These are phyloP conservation scores for Podaxis sp. DNA, from an alignment of 768 basidiomycete genomes.

Conservation along the genomic window DNA sequence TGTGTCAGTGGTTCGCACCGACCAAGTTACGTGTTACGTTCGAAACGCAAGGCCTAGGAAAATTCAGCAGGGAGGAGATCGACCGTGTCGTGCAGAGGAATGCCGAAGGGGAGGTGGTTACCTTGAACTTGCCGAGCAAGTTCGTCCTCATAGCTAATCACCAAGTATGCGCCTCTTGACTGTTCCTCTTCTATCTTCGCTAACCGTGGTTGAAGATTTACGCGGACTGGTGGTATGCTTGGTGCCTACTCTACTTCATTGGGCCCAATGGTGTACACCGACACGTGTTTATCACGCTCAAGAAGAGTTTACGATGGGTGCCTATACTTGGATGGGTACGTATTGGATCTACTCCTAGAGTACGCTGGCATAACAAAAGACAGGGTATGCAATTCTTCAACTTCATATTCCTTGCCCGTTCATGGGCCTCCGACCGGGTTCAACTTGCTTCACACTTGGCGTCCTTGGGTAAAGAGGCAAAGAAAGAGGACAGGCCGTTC, in stretches of 20 bases:
- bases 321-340: conserved; percentile 89
- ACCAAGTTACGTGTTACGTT: conserved; percentile 72
- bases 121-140: conserved; percentile 73
- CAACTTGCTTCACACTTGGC: conserved; percentile 67
- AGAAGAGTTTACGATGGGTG: conserved; percentile 82
- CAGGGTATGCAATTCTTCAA: conserved; percentile 93
- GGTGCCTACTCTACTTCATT: conserved; percentile 77
- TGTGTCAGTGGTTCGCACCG: conserved; percentile 82
- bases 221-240: conserved; percentile 87
- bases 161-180: conserved; percentile 53
- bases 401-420: conserved; percentile 91
- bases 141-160: conserved; percentile 91
- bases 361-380: conserved; percentile 6
- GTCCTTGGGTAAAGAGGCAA: conserved; percentile 66
- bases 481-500: conserved; percentile 67
- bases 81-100: conserved; percentile 57
- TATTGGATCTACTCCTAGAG: conserved; percentile 10
- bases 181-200: background rate
- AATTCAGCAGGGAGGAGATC: conserved; percentile 60
- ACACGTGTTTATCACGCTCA: conserved; percentile 87
- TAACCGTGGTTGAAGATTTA: conserved; percentile 49
- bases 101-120: conserved; percentile 51
- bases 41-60: conserved; percentile 66
- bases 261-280: conserved; percentile 58
- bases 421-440: conserved; percentile 82